Evolutionary conservation across 768 basidiomycete genomes (phyloP).

Genomic region (Pisolithus albus): DNA sequence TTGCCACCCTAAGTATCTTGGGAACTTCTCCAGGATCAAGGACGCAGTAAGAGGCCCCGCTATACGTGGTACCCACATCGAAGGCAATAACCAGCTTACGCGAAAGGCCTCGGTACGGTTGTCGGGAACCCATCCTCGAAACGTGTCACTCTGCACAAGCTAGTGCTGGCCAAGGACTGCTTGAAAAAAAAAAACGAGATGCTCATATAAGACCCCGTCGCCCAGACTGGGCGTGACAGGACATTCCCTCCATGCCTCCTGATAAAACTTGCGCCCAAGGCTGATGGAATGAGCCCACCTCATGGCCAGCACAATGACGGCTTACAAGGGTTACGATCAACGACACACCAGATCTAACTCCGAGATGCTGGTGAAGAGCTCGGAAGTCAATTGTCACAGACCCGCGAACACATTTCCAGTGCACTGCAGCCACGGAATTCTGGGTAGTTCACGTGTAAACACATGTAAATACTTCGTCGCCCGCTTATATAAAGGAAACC

Average conservation of each 20-base stretch:
- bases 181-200: neutral
- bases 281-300: too few relatives aligned
- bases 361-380: neutral
- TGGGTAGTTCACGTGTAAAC: too few relatives aligned
- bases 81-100: conserved; percentile 40
- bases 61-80: conserved; percentile 40
- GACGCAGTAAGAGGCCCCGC: conserved; percentile 33
- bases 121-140: conserved; percentile 18
- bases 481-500: too few relatives aligned
- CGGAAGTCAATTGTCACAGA: neutral
- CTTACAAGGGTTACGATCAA: neutral
- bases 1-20: conserved; percentile 21
- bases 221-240: too few relatives aligned
- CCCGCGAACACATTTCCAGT: neutral
- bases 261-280: too few relatives aligned
- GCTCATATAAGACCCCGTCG: neutral
- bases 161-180: neutral
- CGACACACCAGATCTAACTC: neutral
- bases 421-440: too few relatives aligned
- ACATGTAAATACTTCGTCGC: too few relatives aligned
- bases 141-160: neutral
- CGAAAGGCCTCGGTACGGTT: conserved; percentile 31
- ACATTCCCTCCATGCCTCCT: too few relatives aligned
- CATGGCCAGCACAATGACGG: too few relatives aligned
- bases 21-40: conserved; percentile 31